Conservation (phyloP, 148 eudicot genomes). For the Chenopodium suecicum region DNA sequence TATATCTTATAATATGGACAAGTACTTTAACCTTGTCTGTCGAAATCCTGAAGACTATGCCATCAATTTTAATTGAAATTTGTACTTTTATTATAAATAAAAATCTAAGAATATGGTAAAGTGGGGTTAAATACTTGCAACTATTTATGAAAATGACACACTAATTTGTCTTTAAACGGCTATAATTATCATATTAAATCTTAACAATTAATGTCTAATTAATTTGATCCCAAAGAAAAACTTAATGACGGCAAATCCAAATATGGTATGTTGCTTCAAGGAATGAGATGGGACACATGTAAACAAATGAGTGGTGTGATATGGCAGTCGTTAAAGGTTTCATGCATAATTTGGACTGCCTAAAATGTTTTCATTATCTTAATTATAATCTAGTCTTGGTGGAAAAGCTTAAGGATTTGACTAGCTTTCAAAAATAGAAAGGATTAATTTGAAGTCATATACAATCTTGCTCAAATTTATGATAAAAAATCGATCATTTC, state of each 20-base stretch:
- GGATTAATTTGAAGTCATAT: slow-evolving; percentile 6
- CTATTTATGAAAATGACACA: slow-evolving; percentile 23
- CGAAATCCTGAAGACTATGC: slow-evolving; percentile 14
- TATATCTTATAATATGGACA: slow-evolving; percentile 25
- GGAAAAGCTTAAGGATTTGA: background rate
- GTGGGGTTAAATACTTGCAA: slow-evolving; percentile 16
- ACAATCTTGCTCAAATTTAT: background rate
- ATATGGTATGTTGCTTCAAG: background rate
- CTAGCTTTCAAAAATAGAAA: slow-evolving; percentile 6
- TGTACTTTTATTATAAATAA: background rate
- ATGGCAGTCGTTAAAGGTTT: background rate
- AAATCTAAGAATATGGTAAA: background rate
- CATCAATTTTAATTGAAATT: slow-evolving; percentile 21
- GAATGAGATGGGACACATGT: slow-evolving; percentile 11
- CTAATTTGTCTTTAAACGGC: slow-evolving; percentile 32
- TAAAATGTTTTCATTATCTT: background rate
- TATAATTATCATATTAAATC: slow-evolving; percentile 13
- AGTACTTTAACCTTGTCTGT: slow-evolving; percentile 16
- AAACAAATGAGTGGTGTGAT: background rate
- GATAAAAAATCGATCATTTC: background rate
- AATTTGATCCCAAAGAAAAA: background rate
- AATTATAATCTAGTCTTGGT: slow-evolving; percentile 1
- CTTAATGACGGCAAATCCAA: slow-evolving; percentile 5
- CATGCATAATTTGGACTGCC: slow-evolving; percentile 2
- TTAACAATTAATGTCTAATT: background rate